Conservation (phyloP, 306 rosid genomes). For the Cicer yamashitae region DNA sequence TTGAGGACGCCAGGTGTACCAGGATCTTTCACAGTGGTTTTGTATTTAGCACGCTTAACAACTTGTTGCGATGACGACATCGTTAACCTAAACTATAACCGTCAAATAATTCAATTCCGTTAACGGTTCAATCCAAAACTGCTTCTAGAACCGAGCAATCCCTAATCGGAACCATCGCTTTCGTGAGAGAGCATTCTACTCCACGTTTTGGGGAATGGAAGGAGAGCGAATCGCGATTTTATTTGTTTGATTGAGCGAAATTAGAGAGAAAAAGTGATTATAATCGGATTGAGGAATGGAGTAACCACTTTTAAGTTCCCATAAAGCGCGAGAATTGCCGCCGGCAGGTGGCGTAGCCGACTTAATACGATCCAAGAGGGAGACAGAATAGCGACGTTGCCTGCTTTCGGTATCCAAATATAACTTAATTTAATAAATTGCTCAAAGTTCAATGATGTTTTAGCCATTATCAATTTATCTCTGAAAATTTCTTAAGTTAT, state of each 20-base stretch:
- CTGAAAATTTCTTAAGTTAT: no score
- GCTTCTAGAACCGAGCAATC: neutral
- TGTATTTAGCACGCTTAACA: conserved; percentile 80
- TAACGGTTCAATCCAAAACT: conserved; percentile 22
- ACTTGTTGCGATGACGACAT: conserved; percentile 67
- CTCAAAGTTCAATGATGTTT: no score
- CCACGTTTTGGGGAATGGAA: neutral
- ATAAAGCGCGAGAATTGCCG: neutral
- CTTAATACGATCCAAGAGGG: neutral
- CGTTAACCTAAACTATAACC: neutral
- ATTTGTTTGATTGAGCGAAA: neutral
- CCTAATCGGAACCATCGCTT: neutral
- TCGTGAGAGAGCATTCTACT: conserved; percentile 4
- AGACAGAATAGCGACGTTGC: conserved; percentile 17
- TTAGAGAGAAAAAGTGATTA: neutral
- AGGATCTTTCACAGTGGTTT: conserved; percentile 72
- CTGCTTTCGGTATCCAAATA: neutral
- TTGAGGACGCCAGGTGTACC: conserved; percentile 83
- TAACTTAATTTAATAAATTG: no score
- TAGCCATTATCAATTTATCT: no score
- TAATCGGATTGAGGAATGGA: neutral
- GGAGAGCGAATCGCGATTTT: conserved; percentile 4
- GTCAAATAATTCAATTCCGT: neutral
- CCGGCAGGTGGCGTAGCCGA: neutral
- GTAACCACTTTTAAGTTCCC: neutral